Conservation (phyloP, 139 green algal species). For the Picochlorum sp. region DNA sequence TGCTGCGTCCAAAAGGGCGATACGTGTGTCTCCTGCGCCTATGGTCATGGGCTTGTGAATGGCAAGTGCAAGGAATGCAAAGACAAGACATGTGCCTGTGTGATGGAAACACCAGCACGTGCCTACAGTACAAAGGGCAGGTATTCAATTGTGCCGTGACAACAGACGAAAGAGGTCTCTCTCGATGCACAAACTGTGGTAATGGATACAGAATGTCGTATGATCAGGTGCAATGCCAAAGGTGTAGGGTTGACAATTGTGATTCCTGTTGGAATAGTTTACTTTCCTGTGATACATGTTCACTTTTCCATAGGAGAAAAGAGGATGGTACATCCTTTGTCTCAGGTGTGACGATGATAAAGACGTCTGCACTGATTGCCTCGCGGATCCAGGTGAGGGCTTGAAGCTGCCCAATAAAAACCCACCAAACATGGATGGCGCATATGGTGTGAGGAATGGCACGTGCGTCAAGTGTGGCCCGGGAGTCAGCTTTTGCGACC, state of each 20-base stretch:
- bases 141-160: not conserved
- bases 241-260: not conserved
- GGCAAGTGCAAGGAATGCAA: not conserved
- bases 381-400: not conserved
- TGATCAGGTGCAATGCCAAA: not conserved
- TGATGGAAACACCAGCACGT: not conserved
- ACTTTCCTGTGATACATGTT: not conserved
- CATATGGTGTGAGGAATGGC: not conserved
- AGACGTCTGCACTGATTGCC: not conserved
- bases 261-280: not conserved
- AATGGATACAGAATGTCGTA: not conserved
- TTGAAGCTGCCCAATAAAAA: not conserved
- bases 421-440: not conserved
- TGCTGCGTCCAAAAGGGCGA: not conserved
- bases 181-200: not conserved
- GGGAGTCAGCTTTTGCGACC: not conserved
- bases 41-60: not conserved
- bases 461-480: not conserved
- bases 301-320: not conserved
- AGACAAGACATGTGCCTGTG: not conserved
- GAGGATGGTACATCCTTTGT: not conserved
- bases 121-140: not conserved
- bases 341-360: not conserved
- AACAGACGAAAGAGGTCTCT: not conserved
- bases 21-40: not conserved